phyloP scores from a whole-genome alignment of 441 rosid genomes.

The Populus hybrid region DNA sequence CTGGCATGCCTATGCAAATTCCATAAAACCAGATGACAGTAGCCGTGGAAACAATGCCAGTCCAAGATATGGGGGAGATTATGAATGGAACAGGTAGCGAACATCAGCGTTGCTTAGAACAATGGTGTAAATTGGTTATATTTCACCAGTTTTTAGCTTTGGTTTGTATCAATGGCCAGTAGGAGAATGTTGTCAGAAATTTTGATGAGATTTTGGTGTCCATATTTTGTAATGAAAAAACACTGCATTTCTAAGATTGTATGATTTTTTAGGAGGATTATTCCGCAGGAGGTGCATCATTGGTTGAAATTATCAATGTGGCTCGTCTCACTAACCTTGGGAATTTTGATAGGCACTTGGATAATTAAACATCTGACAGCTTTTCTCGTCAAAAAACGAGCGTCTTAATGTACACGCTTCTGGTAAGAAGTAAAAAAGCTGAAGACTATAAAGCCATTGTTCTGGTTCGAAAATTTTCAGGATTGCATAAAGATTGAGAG shows the following conservation, averaged over 20 bases:
- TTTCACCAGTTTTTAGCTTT: no score
- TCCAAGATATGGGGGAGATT: slow-evolving; percentile 69
- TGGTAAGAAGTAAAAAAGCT: neutral
- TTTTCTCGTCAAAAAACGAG: neutral
- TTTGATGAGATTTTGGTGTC: no score
- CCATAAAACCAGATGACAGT: slow-evolving; percentile 49
- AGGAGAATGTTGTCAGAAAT: neutral
- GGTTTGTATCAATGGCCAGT: neutral
- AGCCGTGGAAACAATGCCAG: slow-evolving; percentile 41
- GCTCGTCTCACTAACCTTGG: neutral
- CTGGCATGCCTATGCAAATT: slow-evolving; percentile 69
- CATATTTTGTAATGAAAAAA: neutral
- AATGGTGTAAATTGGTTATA: neutral
- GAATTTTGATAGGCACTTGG: neutral
- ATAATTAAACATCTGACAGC: no score
- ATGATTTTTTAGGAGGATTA: neutral
- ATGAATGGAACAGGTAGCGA: slow-evolving; percentile 71
- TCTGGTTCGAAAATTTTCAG: neutral
- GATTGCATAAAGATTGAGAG: neutral
- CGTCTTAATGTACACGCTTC: neutral
- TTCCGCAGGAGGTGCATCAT: neutral
- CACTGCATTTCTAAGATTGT: neutral
- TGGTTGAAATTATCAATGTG: neutral
- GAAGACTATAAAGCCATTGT: neutral
- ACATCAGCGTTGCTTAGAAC: neutral